Evolutionary conservation across 768 basidiomycete species (phyloP).

Genomic region (Panaeolus cyanescens): DNA sequence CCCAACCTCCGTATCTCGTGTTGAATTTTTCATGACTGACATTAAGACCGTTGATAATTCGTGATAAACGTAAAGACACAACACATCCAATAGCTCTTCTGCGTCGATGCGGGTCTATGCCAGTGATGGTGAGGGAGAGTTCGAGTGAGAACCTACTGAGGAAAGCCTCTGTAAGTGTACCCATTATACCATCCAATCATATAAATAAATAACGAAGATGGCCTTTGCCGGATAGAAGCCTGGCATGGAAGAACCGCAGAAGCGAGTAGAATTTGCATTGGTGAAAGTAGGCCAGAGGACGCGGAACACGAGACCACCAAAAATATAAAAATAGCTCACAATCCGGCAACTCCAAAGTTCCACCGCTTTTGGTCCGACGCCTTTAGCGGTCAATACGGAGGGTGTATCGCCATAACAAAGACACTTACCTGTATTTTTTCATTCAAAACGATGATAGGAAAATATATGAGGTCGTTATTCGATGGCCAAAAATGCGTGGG

Average conservation of each 20-base stretch:
- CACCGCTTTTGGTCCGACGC: not conserved
- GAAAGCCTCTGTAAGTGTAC: too few species aligned
- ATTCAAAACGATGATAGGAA: too few species aligned
- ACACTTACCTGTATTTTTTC: too few species aligned
- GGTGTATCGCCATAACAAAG: too few species aligned
- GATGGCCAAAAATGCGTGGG: too few species aligned
- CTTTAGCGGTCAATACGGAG: too few species aligned
- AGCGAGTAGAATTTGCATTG: not conserved
- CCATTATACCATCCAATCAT: too few species aligned
- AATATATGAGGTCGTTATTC: too few species aligned
- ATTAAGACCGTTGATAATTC: not conserved
- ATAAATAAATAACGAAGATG: not conserved
- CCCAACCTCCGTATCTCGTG: not conserved
- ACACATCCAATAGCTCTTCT: too few species aligned
- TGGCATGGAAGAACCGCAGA: not conserved
- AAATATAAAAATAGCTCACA: not conserved
- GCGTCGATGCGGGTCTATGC: not conserved
- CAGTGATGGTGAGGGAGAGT: too few species aligned
- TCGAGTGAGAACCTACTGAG: not conserved
- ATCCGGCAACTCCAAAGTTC: not conserved
- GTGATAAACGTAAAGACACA: not conserved
- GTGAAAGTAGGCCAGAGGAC: not conserved
- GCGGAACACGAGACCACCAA: not conserved
- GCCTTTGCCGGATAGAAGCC: not conserved
- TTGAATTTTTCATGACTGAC: not conserved